Evolutionary conservation across 306 rosid genomes (phyloP).

Genomic region (Benincasa hispida): DNA sequence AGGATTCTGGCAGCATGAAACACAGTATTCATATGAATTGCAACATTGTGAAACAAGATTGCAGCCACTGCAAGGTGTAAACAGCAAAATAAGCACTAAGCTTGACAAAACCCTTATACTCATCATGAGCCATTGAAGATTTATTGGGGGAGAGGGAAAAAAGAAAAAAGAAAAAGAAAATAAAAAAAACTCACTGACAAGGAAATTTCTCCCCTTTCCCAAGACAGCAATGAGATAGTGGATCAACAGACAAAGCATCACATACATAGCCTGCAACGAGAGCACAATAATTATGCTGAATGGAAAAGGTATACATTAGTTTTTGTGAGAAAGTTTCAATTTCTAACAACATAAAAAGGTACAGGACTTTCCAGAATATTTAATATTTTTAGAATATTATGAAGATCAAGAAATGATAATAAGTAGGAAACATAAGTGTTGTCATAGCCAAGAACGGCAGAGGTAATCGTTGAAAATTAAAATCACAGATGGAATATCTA

Average conservation of each 20-base stretch:
- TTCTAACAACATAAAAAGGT: neutral
- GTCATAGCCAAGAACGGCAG: neutral
- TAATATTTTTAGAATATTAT: neutral
- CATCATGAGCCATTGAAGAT: conserved; percentile 7
- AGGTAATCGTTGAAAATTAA: neutral
- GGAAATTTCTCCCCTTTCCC: conserved; percentile 55
- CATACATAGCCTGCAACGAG: conserved; percentile 62
- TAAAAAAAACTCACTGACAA: conserved; percentile 85
- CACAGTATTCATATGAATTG: conserved; percentile 82
- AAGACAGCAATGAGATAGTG: conserved; percentile 68
- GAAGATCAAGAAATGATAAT: neutral
- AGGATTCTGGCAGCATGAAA: conserved; percentile 91
- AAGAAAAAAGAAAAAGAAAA: neutral
- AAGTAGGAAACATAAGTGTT: neutral
- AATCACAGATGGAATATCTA: neutral
- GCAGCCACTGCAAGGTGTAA: conserved; percentile 70
- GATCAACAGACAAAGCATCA: conserved; percentile 38
- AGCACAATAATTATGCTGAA: neutral
- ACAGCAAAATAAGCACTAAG: neutral
- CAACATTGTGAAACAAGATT: conserved; percentile 71
- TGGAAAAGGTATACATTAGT: neutral
- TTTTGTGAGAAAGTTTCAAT: neutral
- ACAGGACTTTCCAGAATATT: neutral
- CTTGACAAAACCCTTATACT: neutral
- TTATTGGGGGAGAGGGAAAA: too few species aligned